Evolutionary conservation across 768 basidiomycete genomes (phyloP), one percentile per base, ranked within the genome.

Genomic region (Candolleomyces efflorescens): DNA sequence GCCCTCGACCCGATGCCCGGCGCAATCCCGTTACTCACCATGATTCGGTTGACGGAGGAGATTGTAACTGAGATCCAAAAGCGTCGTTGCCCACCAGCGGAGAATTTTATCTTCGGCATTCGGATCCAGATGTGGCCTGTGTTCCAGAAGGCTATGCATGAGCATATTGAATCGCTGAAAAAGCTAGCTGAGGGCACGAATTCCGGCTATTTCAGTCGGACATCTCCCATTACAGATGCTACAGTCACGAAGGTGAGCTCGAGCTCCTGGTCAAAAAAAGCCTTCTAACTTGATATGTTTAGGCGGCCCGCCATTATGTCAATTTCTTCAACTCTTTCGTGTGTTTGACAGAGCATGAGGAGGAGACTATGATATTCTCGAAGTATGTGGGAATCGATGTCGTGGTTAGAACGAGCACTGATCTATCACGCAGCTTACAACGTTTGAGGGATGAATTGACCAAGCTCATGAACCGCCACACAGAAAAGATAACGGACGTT

Each of bases 351-450:
- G 82, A 82, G 39, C 87, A 90, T 59, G 87, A 85, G 43, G 93
- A 97, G 63, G 95, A 97, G 68, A 92, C 92, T 9, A 97, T 98
- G 94, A 90, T 98, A 48, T 97, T 97, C 66, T 85, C 89, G 22
- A 94, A 94, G 96, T 96, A 66, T 63, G 85, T 67, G 2, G 5
- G n/a, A 36, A 27, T n/a, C 38, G 44, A 11, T 11, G 5, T 32
- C 11, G 32, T 5, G 36, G 9, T 13, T 3, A 32, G 2, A 46
- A 20, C 32, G 11, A 4, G 49, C 53, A 55, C 18, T 55, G 18
- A n/a, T 18, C 41, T 60, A 37, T 63, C 54, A 55, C 51, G 11
- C 59, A 98, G 96, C 67, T 76, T 97, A 53, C 75, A 86, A 13
- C 88, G 94, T n/a, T 70, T 98, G 50, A 85, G 94, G 39, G 85